Percentiles rank a stretch among this genome's conserved stretches.
Conservation (phyloP, 345 rosid species). For the Sonneratia alba region DNA sequence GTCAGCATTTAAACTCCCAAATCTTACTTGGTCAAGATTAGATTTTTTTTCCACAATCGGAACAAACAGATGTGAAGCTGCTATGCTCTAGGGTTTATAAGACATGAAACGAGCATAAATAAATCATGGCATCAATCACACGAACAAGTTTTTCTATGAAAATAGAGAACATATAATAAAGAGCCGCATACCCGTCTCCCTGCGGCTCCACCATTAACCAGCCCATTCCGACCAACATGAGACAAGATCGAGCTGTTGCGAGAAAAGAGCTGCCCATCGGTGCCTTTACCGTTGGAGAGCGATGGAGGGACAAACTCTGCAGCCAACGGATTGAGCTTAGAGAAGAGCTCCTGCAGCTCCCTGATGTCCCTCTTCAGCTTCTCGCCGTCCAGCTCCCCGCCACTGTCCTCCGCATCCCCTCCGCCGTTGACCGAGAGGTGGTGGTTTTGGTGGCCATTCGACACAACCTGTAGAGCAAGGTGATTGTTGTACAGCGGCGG, state of each 20-base stretch:
- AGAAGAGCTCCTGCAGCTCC: slow-evolving; percentile 76
- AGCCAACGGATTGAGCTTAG: slow-evolving; percentile 92
- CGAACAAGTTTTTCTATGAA: neutral
- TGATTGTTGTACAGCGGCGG: neutral
- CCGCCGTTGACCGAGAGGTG: slow-evolving; percentile 14
- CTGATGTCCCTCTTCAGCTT: slow-evolving; percentile 52
- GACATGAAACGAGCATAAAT: neutral
- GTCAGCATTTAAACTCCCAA: neutral
- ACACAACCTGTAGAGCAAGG: neutral
- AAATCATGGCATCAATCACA: neutral
- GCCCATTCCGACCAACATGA: slow-evolving; percentile 26
- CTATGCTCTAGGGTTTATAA: neutral
- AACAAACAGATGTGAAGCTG: neutral
- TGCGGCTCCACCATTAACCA: slow-evolving; percentile 26
- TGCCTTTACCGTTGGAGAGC: slow-evolving; percentile 27
- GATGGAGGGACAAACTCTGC: slow-evolving; percentile 91
- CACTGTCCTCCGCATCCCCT: slow-evolving; percentile 10
- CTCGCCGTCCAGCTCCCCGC: slow-evolving; percentile 25
- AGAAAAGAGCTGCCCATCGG: neutral
- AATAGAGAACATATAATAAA: neutral
- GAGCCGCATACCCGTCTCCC: slow-evolving; percentile 37
- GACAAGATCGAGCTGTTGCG: slow-evolving; percentile 14
- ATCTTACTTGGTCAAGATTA: neutral
- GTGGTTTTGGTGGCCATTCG: slow-evolving; percentile 4
- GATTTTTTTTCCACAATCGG: neutral